A percentile compares a stretch with the other conserved stretches of the same genome.
Conservation (phyloP, 192 early-diverging fungal genomes). For the Dimargaris xerosporica region DNA sequence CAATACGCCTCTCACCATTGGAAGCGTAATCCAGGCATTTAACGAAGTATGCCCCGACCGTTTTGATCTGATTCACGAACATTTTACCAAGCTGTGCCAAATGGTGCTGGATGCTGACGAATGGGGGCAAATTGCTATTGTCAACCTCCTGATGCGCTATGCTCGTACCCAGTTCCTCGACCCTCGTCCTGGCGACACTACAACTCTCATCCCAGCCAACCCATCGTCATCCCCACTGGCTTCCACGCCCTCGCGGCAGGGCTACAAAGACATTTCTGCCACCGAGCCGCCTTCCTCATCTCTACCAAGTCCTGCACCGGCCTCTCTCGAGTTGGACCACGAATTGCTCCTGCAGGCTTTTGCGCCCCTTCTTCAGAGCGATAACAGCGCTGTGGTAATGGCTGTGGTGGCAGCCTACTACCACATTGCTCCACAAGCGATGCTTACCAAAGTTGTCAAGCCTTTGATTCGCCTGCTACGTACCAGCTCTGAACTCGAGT, state of each 20-base stretch:
- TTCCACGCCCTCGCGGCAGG: not conserved
- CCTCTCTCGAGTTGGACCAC: slow-evolving; percentile 63
- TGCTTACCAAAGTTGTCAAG: slow-evolving; percentile 39
- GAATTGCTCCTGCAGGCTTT: slow-evolving; percentile 48
- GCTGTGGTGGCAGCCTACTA: slow-evolving; percentile 48
- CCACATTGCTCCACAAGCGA: slow-evolving; percentile 41
- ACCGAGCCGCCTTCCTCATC: not conserved
- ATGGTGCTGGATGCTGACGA: slow-evolving; percentile 83
- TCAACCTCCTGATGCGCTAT: slow-evolving; percentile 67
- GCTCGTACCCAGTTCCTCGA: slow-evolving; percentile 37
- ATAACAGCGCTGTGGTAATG: slow-evolving; percentile 71
- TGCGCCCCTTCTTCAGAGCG: slow-evolving; percentile 59
- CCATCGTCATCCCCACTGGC: not conserved
- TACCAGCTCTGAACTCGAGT: slow-evolving; percentile 58
- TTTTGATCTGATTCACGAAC: slow-evolving; percentile 72
- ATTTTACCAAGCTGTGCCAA: slow-evolving; percentile 75
- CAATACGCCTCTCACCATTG: slow-evolving; percentile 71
- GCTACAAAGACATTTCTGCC: not conserved
- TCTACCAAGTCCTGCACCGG: not conserved
- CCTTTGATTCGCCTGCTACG: slow-evolving; percentile 65
- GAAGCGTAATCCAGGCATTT: slow-evolving; percentile 72
- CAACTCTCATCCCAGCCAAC: not conserved
- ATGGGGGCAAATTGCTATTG: slow-evolving; percentile 85
- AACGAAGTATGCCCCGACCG: slow-evolving; percentile 71
- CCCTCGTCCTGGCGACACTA: slow-evolving; percentile 6